A percentile compares a stretch with the other conserved stretches of the same genome.
Conservation (phyloP, 2,329 filamentous ascomycete species). For the Catunica adiposa region DNA sequence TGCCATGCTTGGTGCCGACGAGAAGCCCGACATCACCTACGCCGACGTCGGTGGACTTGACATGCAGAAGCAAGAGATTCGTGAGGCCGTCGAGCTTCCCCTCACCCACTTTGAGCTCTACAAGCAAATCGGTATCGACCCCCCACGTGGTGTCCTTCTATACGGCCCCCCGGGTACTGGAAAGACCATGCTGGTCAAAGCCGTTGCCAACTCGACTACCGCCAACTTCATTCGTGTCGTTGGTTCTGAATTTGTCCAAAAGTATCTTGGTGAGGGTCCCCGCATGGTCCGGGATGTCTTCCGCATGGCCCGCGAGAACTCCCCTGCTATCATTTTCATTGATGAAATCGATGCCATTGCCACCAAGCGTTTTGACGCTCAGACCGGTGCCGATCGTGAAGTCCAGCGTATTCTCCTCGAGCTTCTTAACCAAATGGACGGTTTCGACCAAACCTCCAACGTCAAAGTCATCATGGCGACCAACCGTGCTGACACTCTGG, state of each 20-base stretch:
- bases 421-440: constrained; percentile 98
- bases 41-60: constrained; percentile 94
- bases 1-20: constrained; percentile 88
- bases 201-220: constrained; percentile 93
- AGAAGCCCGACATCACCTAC: constrained; percentile 97
- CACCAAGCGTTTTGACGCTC: constrained; percentile 96
- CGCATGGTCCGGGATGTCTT: constrained; percentile 99
- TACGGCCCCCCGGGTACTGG: constrained; percentile 93
- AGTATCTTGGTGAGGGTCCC: constrained; percentile 93
- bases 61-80: constrained; percentile 99
- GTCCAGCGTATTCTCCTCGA: constrained; percentile 97
- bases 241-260: constrained; percentile 96
- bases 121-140: constrained; percentile 98
- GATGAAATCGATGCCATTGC: constrained; percentile 98
- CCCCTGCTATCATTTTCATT: constrained; percentile 97
- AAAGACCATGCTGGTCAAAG: constrained; percentile 97
- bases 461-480: constrained; percentile 99
- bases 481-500: constrained; percentile 91
- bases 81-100: constrained; percentile 91
- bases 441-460: constrained; percentile 96
- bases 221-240: constrained; percentile 97
- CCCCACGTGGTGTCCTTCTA: constrained; percentile 84
- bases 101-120: constrained; percentile 97
- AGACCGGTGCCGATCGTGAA: constrained; percentile 93
- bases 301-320: constrained; percentile 97